Base-by-base conservation (phyloP, 2,329 filamentous ascomycete genomes). In the Paracamarosporium sp. region DNA sequence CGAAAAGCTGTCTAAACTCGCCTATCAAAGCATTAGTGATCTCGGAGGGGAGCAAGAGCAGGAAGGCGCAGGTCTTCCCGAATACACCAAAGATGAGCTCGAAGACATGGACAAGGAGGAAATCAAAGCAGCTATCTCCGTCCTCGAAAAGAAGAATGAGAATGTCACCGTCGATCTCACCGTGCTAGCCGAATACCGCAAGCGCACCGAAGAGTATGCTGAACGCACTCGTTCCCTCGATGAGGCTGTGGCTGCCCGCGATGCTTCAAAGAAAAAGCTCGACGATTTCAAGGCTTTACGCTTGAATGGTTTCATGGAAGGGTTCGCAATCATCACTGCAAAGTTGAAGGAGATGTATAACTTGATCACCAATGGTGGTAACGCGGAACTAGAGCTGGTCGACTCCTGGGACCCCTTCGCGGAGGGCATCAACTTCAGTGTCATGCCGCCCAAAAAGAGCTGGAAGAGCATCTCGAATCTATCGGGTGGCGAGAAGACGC, bases 301-400 rank as follows among this genome's bases (percentile, higher is more conserved):
- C 28, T 83, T 98, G 7, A 94, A 97, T 68, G 94, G 95, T 33
- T 99, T 99, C 85, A 98, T 98, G 93, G 92, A 96, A 74, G 95
- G 96, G 36, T 98, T 99, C 81, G 90, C 90, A 70, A 90, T 88
- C 61, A 99, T 99, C 77, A 98, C 94, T 1, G 83, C 97, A 24
- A 90, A 94, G 0, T 84, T 99, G 44, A 99, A 99, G 82, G 95
- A 99, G 74, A 99, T 99, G 95, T 99, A 99, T 80, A 95, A 99
- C 76, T 97, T 99, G 93, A 99, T 99, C 76, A 99, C 95, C 22
- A 98, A 99, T 93, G 95, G 95, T 60, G 95, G 95, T 55, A 99
- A 99, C 70, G 95, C 95, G 0, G 95, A 99, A 80, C 86, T 99
- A 12, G 96, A 99, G 77, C 88, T 99, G 24, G 95, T 99, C 38